Evolutionary conservation across 805 yeast genomes (phyloP).

Genomic region (Candida loeiensis): DNA sequence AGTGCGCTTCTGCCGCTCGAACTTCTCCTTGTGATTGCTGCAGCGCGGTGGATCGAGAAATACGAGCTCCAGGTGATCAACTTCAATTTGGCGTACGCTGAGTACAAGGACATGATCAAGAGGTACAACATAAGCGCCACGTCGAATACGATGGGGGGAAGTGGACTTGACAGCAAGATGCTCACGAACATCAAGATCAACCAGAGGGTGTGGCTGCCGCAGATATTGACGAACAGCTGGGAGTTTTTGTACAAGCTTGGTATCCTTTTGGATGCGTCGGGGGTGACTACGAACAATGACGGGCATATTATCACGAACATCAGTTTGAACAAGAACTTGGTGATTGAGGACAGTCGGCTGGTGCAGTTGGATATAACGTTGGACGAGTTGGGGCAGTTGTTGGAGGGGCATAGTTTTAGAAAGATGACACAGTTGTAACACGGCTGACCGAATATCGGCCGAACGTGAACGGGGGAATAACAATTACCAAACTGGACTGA

Average conservation of each 20-base stretch:
- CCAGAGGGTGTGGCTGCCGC: slow-evolving; percentile 57
- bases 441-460: background rate
- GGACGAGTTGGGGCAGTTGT: slow-evolving; percentile 43
- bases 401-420: slow-evolving; percentile 22
- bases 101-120: slow-evolving; percentile 58
- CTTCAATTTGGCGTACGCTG: slow-evolving; percentile 73
- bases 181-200: slow-evolving; percentile 31
- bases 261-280: slow-evolving; percentile 46
- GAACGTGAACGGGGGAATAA: too few relatives aligned
- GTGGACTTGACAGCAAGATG: slow-evolving; percentile 36
- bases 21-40: slow-evolving; percentile 63
- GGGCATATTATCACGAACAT: slow-evolving; percentile 28
- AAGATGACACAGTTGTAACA: slow-evolving; percentile 20
- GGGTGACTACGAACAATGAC: slow-evolving; percentile 40
- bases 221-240: slow-evolving; percentile 69
- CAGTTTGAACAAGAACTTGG: slow-evolving; percentile 27
- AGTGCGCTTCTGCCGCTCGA: slow-evolving; percentile 63
- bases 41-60: slow-evolving; percentile 67
- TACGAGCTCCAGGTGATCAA: slow-evolving; percentile 59
- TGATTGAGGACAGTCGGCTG: slow-evolving; percentile 45
- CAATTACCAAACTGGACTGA: too few relatives aligned
- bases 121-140: slow-evolving; percentile 38
- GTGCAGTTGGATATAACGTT: slow-evolving; percentile 50
- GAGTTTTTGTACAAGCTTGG: slow-evolving; percentile 59
- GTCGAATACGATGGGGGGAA: slow-evolving; percentile 23